Conservation (phyloP, 176 grass and related monocot species). For the Thalia dealbata region DNA sequence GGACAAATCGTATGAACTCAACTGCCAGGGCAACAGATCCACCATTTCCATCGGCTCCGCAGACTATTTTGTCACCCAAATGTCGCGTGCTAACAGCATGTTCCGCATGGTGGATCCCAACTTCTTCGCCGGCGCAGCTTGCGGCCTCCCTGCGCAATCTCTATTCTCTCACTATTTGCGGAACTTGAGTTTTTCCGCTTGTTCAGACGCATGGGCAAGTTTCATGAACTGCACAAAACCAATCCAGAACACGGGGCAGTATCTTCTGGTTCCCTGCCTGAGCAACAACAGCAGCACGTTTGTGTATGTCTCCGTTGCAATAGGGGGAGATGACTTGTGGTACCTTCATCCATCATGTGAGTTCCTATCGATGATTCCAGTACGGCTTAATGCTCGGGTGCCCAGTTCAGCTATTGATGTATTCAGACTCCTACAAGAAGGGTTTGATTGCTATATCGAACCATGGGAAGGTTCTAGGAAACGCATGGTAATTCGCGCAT, state of each 20-base stretch:
- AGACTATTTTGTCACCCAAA: neutral
- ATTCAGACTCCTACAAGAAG: neutral
- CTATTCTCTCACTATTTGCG: neutral
- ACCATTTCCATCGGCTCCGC: neutral
- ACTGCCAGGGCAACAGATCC: neutral
- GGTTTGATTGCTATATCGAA: neutral
- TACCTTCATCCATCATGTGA: neutral
- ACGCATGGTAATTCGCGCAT: neutral
- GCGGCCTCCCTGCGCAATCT: neutral
- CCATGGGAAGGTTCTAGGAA: neutral
- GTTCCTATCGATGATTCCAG: neutral
- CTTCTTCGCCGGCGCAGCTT: neutral
- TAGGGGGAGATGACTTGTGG: fast-evolving
- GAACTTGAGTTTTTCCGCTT: fast-evolving
- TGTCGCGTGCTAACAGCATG: neutral
- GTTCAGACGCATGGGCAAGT: neutral
- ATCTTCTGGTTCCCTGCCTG: neutral
- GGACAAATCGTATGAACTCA: neutral
- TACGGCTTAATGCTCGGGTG: too few relatives aligned
- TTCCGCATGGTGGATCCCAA: neutral
- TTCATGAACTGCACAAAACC: neutral
- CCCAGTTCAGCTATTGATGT: neutral
- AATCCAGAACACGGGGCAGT: neutral
- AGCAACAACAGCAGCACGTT: neutral
- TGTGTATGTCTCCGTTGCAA: neutral